phyloP scores from a whole-genome alignment of 2,329 filamentous ascomycete species.

The Elsinoe necatrix region DNA sequence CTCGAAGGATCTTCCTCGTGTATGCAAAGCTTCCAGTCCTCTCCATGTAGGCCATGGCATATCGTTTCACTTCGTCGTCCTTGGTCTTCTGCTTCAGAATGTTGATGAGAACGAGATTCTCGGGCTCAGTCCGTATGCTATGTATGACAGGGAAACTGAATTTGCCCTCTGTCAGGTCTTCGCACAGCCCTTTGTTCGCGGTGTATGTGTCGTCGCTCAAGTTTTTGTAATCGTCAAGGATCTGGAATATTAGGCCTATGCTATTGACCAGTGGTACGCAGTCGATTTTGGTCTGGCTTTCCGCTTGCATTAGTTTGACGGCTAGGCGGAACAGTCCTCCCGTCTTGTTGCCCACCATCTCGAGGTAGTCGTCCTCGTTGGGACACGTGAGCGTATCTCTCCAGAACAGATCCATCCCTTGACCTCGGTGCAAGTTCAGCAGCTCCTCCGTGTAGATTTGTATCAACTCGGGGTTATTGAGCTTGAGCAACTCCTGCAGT shows the following conservation, averaged over 20 bases:
- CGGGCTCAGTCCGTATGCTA: slow-evolving; percentile 68
- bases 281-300: slow-evolving; percentile 49
- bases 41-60: slow-evolving; percentile 88
- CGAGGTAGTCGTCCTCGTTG: slow-evolving; percentile 81
- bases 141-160: slow-evolving; percentile 96
- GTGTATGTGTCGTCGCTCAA: slow-evolving; percentile 58
- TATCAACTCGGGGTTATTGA: slow-evolving; percentile 59
- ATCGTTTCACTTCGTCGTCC: slow-evolving; percentile 81
- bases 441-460: slow-evolving; percentile 73
- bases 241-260: slow-evolving; percentile 80
- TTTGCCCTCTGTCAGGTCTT: slow-evolving; percentile 94
- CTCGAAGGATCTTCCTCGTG: slow-evolving; percentile 53
- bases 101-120: slow-evolving; percentile 74
- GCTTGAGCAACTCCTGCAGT: slow-evolving; percentile 62
- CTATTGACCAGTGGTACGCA: slow-evolving; percentile 78
- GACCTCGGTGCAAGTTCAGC: slow-evolving; percentile 73
- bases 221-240: slow-evolving; percentile 90
- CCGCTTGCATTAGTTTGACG: slow-evolving; percentile 81
- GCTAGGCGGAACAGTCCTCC: slow-evolving; percentile 77
- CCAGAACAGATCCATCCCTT: slow-evolving; percentile 91
- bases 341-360: slow-evolving; percentile 89
- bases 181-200: slow-evolving; percentile 84
- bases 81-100: slow-evolving; percentile 85
- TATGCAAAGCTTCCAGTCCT: slow-evolving; percentile 83
- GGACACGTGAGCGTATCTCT: slow-evolving; percentile 75